Conservation (phyloP, 164 flowering plant species). For the Berberis thunbergii region DNA sequence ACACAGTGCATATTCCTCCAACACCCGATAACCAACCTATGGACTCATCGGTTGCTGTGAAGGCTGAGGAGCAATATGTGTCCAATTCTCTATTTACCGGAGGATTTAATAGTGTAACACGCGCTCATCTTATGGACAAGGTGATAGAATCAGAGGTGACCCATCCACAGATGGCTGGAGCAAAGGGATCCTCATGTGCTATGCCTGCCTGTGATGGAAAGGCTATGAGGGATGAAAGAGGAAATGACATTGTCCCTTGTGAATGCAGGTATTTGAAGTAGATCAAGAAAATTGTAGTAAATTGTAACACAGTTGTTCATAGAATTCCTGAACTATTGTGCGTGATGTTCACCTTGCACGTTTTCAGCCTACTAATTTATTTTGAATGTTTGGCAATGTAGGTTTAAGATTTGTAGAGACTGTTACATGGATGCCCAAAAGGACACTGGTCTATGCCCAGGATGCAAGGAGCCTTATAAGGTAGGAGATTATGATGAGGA, state of each 20-base stretch:
- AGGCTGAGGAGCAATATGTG: conserved; percentile 69
- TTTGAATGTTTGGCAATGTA: neutral
- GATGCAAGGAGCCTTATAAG: conserved; percentile 64
- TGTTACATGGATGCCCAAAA: conserved; percentile 62
- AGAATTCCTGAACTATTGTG: too few relatives aligned
- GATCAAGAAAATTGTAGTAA: neutral
- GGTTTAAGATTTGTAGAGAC: conserved; percentile 68
- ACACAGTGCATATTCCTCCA: conserved; percentile 68
- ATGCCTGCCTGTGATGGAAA: conserved; percentile 65
- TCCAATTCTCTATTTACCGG: conserved; percentile 62
- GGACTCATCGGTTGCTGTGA: conserved; percentile 51
- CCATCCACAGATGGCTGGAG: conserved; percentile 63
- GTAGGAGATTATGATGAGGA: conserved; percentile 44
- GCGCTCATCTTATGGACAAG: conserved; percentile 70
- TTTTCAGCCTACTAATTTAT: neutral
- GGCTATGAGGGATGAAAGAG: conserved; percentile 59
- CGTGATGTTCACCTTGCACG: too few relatives aligned
- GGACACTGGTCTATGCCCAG: conserved; percentile 51
- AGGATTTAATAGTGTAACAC: conserved; percentile 63
- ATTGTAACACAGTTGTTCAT: too few relatives aligned
- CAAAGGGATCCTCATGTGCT: conserved; percentile 43
- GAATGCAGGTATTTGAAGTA: conserved; percentile 41
- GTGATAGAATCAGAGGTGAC: conserved; percentile 56
- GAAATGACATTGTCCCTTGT: conserved; percentile 48
- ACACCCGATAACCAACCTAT: conserved; percentile 77